Conservation (phyloP, 2,329 filamentous ascomycete genomes). For the Ophiocordyceps sinensis region DNA sequence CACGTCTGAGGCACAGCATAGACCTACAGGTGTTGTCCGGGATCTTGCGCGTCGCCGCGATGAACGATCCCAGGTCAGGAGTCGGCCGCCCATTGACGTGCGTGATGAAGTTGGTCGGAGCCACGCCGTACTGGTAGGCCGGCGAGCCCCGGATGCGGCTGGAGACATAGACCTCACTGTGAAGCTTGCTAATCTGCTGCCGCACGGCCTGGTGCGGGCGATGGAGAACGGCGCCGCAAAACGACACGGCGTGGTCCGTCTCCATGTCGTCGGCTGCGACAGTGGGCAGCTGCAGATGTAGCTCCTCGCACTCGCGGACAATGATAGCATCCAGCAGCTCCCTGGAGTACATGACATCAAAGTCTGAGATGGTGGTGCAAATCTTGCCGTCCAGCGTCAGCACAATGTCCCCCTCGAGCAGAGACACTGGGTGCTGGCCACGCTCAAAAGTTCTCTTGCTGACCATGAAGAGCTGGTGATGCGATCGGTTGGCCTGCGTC, state of each 20-base stretch:
- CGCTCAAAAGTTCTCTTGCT: constrained; percentile 69
- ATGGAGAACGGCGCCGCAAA: constrained; percentile 90
- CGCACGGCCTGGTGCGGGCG: constrained; percentile 90
- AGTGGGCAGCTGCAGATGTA: constrained; percentile 65
- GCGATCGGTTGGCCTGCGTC: constrained; percentile 72
- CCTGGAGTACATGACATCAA: constrained; percentile 93
- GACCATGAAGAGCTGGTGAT: constrained; percentile 97
- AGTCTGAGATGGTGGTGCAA: constrained; percentile 81
- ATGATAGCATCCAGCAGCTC: constrained; percentile 72
- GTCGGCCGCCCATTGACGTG: constrained; percentile 86
- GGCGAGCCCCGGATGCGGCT: constrained; percentile 72
- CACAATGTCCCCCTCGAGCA: constrained; percentile 85
- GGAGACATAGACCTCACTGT: constrained; percentile 92
- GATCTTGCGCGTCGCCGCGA: constrained; percentile 71
- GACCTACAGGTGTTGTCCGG: constrained; percentile 79
- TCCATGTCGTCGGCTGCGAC: constrained; percentile 83
- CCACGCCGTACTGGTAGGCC: constrained; percentile 78
- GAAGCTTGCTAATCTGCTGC: constrained; percentile 92
- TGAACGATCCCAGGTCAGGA: constrained; percentile 65
- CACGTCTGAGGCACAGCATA: neutral
- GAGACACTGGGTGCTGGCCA: constrained; percentile 31
- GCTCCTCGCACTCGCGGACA: constrained; percentile 69
- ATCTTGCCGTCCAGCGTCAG: constrained; percentile 82
- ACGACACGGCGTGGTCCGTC: constrained; percentile 80
- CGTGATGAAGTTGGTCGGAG: constrained; percentile 94